phyloP scores from a whole-genome alignment of 2,329 filamentous ascomycete species.

The Fusarium torulosum region DNA sequence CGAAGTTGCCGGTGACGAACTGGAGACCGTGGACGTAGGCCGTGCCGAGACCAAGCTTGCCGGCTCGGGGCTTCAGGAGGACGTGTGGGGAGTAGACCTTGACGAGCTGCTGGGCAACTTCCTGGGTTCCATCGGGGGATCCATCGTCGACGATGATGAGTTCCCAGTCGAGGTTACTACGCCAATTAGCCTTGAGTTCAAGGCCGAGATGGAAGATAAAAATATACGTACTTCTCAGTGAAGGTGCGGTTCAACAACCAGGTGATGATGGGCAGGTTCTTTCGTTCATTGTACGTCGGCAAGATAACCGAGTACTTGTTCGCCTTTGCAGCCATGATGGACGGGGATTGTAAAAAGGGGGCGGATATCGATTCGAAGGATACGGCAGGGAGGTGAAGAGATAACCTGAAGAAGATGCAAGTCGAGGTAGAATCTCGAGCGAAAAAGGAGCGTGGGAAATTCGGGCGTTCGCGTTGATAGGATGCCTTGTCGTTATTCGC shows the following conservation, averaged over 20 bases:
- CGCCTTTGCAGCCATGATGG: conserved; percentile 61
- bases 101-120: conserved; percentile 89
- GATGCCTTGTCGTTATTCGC: conserved; percentile 37
- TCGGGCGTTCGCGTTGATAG: conserved; percentile 43
- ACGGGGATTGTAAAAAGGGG: conserved; percentile 18
- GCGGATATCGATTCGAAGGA: conserved; percentile 6
- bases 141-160: conserved; percentile 98
- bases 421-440: conserved; percentile 15
- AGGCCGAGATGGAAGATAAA: accelerated
- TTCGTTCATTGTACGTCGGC: conserved; percentile 98
- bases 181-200: not conserved
- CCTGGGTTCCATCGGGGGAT: conserved; percentile 94
- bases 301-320: conserved; percentile 97
- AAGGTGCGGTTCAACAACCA: conserved; percentile 96
- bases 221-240: conserved; percentile 76
- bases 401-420: not conserved
- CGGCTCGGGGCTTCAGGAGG: conserved; percentile 85
- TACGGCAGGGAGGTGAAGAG: not conserved
- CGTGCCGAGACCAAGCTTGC: conserved; percentile 96
- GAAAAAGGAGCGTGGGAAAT: conserved; percentile 45
- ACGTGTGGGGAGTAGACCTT: conserved; percentile 85
- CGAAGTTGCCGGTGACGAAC: conserved; percentile 90
- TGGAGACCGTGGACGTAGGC: conserved; percentile 96
- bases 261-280: conserved; percentile 94
- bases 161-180: conserved; percentile 93